Evolutionary conservation across 192 early-diverging fungal genomes (phyloP), one percentile per base, ranked within the genome.

Genomic region (Podila minutissima): DNA sequence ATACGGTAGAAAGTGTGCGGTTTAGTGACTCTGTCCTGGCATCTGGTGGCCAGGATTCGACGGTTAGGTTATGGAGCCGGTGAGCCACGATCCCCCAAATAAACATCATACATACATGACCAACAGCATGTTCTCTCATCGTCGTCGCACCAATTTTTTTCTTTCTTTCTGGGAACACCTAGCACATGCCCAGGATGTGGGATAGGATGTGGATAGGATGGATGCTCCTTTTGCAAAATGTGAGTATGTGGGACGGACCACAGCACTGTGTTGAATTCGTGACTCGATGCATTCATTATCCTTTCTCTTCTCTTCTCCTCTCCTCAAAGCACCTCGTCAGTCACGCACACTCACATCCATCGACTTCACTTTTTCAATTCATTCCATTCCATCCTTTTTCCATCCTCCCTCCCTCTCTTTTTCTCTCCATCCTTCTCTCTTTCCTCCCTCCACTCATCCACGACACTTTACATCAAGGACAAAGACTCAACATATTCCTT

Each of bases 51-150:
- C 74, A 79, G 65, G 90, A 91, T 59, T 89, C 88, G 8, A 76
- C 89, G 22, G 88, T 93, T 24, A 91, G 90, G 63, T 32, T 92
- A 59, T 94, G 93, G 93, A 81, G 82, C 57, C 74, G 89, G 38
- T 90, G 85, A 84, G 66, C 41, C 15, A 46, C 11, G 41, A 46
- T 46, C 13, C 41, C 35, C 41, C 13, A 15, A 48, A 29, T 37
- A 28, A 63, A 63, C 20, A 17, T 46, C 13, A 17, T 24, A 15
- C 41, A 17, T 46, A 46, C 41, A 46, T 46, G 15, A 8, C 15
- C 41, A 41, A 9, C 38, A 46, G 15, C 41, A 46, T 17, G 12
- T 31, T 19, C 31, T 31, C 31, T 17, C 55, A 12, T 17, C 26
- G 2, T 58, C 2, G 9, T 58, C 55, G 22, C 26, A 24, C 55